Base-by-base conservation (phyloP, 768 basidiomycete species). In the Candolleomyces aberdarensis region DNA sequence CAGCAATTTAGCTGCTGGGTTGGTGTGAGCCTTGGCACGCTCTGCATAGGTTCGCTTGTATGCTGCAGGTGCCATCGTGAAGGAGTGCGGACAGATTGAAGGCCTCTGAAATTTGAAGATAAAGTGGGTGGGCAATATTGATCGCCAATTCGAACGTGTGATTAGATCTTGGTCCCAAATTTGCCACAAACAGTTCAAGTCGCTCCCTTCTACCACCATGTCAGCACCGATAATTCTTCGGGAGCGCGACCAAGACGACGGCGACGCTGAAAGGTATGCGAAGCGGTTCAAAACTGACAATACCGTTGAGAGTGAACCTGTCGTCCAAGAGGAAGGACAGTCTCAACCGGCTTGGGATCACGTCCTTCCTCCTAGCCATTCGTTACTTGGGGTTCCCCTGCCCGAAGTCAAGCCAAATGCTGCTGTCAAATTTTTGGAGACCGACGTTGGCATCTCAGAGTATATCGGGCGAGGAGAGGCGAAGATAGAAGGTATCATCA, bases 401-500 rank as follows among this genome's bases (percentile, higher is more conserved):
- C 84, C 86, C 26, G 73, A 77, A 20, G 77, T 75, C 20, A 75
- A 78, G 31, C 77, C 82, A 36, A 80, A 80, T 58, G 81, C 80
- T 29, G 72, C 80, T 6, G 77, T 86, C 63, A 83, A 84, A 63
- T 86, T 87, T 57, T 70, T 86, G 63, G 94, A 97, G 71, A 79
- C 81, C 6, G 88, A 96, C 70, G 95, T 97, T 36, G 95, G 95
- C 2, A 96, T 98, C 46, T 89, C 91, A 5, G 88, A 93, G 70
- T 96, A 95, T 71, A 83, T 95, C 64, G 83, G 84, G 19, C 79
- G 79, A 11, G 84, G 84, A 61, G 82, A 90, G 22, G 81, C 87
- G 3, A 84, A 84, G 69, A 86, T 98, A 64, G 83, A 88, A 56
- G 96, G 93, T 5, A 96, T 98, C 68, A 98, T 98, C 73, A 98